A percentile compares a stretch with the other conserved stretches of the same genome.
Conservation (phyloP, 2,329 filamentous ascomycete genomes). For the Cryoendolithus antarcticus region DNA sequence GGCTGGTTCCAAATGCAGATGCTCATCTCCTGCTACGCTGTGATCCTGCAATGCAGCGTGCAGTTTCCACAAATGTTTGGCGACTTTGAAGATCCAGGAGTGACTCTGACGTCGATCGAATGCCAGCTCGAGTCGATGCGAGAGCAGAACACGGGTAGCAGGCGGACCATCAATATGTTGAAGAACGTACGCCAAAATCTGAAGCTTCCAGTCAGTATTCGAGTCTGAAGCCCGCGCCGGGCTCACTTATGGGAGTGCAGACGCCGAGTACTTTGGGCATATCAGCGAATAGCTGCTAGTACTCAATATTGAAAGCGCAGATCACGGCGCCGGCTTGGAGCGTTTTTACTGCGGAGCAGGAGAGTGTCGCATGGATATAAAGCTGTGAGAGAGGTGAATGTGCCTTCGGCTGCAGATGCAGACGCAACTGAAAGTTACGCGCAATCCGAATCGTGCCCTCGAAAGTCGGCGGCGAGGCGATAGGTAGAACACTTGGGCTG, state of each 20-base stretch:
- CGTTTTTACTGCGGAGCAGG: too few species aligned
- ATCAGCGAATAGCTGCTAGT: too few species aligned
- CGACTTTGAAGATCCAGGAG: slow-evolving; percentile 4
- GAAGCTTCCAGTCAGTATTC: slow-evolving; percentile 4
- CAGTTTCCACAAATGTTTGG: slow-evolving; percentile 3
- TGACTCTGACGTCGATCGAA: slow-evolving; percentile 4
- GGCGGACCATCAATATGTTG: slow-evolving; percentile 5
- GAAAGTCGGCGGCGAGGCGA: too few species aligned
- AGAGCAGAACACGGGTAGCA: slow-evolving; percentile 4
- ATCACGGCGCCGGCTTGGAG: too few species aligned
- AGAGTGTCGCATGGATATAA: too few species aligned
- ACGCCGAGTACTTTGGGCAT: slow-evolving; percentile 6
- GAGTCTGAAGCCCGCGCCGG: slow-evolving; percentile 2
- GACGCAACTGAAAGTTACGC: too few species aligned
- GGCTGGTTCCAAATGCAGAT: slow-evolving; percentile 4
- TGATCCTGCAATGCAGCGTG: slow-evolving; percentile 2
- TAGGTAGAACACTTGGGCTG: too few species aligned
- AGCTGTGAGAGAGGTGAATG: too few species aligned
- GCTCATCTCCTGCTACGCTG: slow-evolving; percentile 4
- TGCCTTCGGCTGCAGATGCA: too few species aligned
- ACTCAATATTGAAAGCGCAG: too few species aligned
- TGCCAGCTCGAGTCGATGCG: slow-evolving; percentile 1
- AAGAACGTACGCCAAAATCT: slow-evolving; percentile 3
- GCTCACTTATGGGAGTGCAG: slow-evolving; percentile 1
- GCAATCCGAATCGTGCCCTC: too few species aligned